Evolutionary conservation across 1,284 basidiomycete genomes (phyloP), one percentile per base, ranked within the genome.

Genomic region (Coniferiporia sulphurascens): DNA sequence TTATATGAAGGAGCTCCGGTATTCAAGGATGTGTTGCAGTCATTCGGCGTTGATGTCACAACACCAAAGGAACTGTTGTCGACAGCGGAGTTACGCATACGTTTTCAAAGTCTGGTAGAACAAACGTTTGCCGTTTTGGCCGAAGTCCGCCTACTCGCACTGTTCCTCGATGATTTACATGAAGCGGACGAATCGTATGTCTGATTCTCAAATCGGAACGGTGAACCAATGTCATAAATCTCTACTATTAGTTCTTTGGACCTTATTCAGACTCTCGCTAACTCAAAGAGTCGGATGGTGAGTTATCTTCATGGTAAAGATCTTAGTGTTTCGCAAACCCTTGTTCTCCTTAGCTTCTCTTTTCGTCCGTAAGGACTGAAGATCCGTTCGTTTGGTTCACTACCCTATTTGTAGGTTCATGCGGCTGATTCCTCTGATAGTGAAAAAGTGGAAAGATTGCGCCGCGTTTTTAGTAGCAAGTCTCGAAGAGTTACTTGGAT

Each of bases 121-220:
- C 83, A 80, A 65, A 85, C 87, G 38, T 86, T 88, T 63, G 72
- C 78, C 3, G 82, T 86, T 15, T 78, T 88, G 43, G 80, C 86
- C 1, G 84, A 87, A 65, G 86, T 83, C 2, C 75, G 85, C 35
- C 69, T 86, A 36, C 83, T 87, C 64, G 85, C 84, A 0, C 69
- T 89, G 49, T 87, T 87, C 65, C 72, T 88, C 52, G 86, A 89
- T 67, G 86, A 88, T 68, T 69, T 88, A 12, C 86, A 89, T 63
- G 85, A 87, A 66, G 86, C 86, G 7, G 83, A 87, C 65, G 81
- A 84, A 62, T 85, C 84, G 81, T 86, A 61, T 22, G 49, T 48
- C 12, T 46, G n/a, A 19, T n/a, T n/a, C 12, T 44, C 8, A 52
- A 21, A 52, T 45, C 58, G 15, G 36, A 22, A 36, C 13, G n/a